phyloP scores from a whole-genome alignment of 805 yeast genomes.

The Candida lessepsii region DNA sequence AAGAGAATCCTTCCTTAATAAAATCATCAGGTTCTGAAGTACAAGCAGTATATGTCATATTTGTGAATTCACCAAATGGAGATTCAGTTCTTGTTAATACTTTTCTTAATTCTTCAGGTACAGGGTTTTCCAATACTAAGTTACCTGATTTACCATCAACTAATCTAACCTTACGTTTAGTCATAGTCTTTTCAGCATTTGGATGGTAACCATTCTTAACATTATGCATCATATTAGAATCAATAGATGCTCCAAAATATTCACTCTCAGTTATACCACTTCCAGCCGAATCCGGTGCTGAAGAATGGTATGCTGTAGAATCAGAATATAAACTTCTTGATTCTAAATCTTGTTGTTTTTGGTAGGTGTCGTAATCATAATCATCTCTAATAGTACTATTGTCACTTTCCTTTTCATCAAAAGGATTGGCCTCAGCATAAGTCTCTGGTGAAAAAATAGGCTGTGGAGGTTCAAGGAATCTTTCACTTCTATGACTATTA shows the following conservation, averaged over 20 bases:
- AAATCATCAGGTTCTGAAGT: slow-evolving; percentile 91
- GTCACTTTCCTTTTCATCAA: slow-evolving; percentile 17
- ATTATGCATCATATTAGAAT: slow-evolving; percentile 47
- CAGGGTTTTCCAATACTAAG: slow-evolving; percentile 88
- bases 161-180: slow-evolving; percentile 71
- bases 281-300: slow-evolving; percentile 20
- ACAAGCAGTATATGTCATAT: slow-evolving; percentile 97
- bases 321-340: slow-evolving; percentile 36
- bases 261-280: slow-evolving; percentile 20
- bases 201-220: slow-evolving; percentile 45
- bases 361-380: slow-evolving; percentile 37
- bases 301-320: slow-evolving; percentile 34
- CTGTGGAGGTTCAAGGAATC: slow-evolving; percentile 61
- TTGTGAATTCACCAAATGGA: slow-evolving; percentile 83
- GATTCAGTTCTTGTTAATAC: slow-evolving; percentile 81
- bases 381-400: slow-evolving; percentile 16
- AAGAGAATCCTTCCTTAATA: slow-evolving; percentile 72
- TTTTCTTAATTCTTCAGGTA: slow-evolving; percentile 82
- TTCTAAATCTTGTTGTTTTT: slow-evolving; percentile 30
- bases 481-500: slow-evolving; percentile 42
- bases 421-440: slow-evolving; percentile 55
- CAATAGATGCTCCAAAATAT: slow-evolving; percentile 46
- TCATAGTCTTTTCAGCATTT: slow-evolving; percentile 63
- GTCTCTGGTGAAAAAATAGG: slow-evolving; percentile 64
- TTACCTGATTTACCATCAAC: slow-evolving; percentile 66